Evolutionary conservation across 2,329 filamentous ascomycete genomes (phyloP), one percentile per base, ranked within the genome.

Genomic region (Aspergillus sp.): DNA sequence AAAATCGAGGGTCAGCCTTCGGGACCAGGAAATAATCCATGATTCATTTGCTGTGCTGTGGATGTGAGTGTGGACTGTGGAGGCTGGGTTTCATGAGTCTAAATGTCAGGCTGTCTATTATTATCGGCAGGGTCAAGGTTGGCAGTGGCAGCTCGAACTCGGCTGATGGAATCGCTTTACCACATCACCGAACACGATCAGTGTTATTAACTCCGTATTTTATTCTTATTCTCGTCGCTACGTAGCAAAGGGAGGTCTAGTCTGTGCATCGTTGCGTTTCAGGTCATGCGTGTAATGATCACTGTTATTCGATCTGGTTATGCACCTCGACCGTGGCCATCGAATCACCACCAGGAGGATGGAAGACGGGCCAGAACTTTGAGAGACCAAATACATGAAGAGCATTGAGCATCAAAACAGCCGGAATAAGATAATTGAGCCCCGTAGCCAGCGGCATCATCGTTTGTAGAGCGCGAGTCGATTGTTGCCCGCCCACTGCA

Each of bases 401-500:
- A 47, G 12, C 14, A 2, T 9, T 27, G 41, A n/a, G 40, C 6
- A 15, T 14, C n/a, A 39, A 14, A 48, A 48, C 17, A 39, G 14
- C 40, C 9, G 24, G 27, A 19, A 51, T n/a, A 44, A 55, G 21
- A n/a, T 9, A 50, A 14, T 14, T 53, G 27, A 33, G 17, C 19
- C 23, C 24, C 5, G 37, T 17, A 35, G 17, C 9, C 23, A n/a
- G 14, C 24, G 44, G 45, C 7, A 48, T 48, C 45, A 15, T 31
- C 31, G 45, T 48, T 35, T 48, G 17, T 39, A 33, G 50, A 52
- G 39, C 21, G 15, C 49, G n/a, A 27, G 23, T 52, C 49, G 23
- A 39, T 21, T 44, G 49, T 51, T 48, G 40, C 33, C 55, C 41
- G 41, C 55, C 45, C 9, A 15, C 46, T 47, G 33, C 53, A 52